These are phyloP conservation scores for Candida pseudocylindracea DNA, from an alignment of 1,139 yeast genomes.

Conservation along the genomic window DNA sequence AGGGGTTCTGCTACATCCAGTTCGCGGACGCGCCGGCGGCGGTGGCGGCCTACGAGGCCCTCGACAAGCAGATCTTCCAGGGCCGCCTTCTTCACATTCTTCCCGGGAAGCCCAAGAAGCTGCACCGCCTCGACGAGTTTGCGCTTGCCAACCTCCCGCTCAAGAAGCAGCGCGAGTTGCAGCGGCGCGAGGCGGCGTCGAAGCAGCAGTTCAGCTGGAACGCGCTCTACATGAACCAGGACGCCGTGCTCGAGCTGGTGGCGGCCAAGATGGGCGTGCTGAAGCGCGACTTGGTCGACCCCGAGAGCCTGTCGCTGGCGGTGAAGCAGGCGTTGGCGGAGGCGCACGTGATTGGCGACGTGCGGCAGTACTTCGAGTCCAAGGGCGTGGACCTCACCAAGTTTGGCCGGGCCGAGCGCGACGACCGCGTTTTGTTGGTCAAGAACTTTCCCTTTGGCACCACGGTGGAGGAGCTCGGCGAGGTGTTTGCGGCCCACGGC, in stretches of 20 bases:
- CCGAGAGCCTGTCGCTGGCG: conserved; percentile 70
- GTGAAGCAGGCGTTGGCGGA: conserved; percentile 98
- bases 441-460: conserved; percentile 88
- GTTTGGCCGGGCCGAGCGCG: conserved; percentile 53
- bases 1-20: conserved; percentile 81
- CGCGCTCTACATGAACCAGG: conserved; percentile 72
- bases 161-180: conserved; percentile 74
- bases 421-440: conserved; percentile 60
- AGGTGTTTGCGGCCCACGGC: conserved; percentile 61
- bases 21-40: conserved; percentile 52
- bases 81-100: conserved; percentile 82
- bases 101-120: conserved; percentile 66
- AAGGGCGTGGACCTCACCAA: conserved; percentile 70
- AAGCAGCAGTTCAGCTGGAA: conserved; percentile 89
- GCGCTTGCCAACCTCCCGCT: conserved; percentile 78
- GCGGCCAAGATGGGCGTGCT: conserved; percentile 67
- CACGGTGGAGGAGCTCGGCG: conserved; percentile 56
- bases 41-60: conserved; percentile 39
- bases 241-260: conserved; percentile 81
- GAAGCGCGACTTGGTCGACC: conserved; percentile 71
- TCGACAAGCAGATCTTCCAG: conserved; percentile 83
- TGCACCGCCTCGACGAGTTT: conserved; percentile 67
- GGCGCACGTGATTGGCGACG: conserved; percentile 86
- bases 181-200: conserved; percentile 65
- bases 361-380: conserved; percentile 62